These are phyloP conservation scores for Trichophyton benhamiae DNA, from an alignment of 2,329 filamentous ascomycete species.

Conservation along the genomic window DNA sequence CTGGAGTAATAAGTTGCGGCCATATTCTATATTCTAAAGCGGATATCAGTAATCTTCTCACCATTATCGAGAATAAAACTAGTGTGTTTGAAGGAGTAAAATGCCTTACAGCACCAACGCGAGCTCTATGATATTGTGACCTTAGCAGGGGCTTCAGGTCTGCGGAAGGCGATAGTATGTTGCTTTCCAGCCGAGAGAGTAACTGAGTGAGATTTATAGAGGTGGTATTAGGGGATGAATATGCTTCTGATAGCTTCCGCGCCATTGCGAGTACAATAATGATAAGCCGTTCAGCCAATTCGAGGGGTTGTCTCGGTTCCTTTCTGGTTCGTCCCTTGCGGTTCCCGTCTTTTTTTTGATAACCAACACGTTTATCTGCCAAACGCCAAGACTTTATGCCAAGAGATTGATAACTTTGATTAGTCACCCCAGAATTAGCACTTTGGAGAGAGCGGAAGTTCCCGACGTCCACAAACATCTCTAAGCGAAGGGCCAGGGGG, in stretches of 20 bases:
- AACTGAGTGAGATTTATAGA: conserved; percentile 32
- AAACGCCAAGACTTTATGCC: too few relatives aligned
- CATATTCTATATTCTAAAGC: conserved; percentile 35
- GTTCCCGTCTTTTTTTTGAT: neutral
- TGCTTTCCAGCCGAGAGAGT: conserved; percentile 32
- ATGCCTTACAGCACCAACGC: conserved; percentile 28
- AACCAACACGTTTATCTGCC: neutral
- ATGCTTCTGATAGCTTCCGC: conserved; percentile 9
- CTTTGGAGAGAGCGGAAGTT: too few relatives aligned
- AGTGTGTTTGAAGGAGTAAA: neutral
- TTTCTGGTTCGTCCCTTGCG: neutral
- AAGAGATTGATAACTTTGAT: too few relatives aligned
- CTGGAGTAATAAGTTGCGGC: conserved; percentile 29
- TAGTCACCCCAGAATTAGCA: too few relatives aligned
- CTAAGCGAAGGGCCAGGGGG: too few relatives aligned
- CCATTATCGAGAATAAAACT: neutral
- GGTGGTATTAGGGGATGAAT: conserved; percentile 20
- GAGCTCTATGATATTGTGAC: conserved; percentile 32
- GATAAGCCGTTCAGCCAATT: neutral
- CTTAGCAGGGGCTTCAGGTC: conserved; percentile 27
- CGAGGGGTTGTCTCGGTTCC: neutral
- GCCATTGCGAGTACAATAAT: conserved; percentile 8
- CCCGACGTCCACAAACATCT: too few relatives aligned
- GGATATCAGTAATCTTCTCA: neutral
- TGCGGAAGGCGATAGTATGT: conserved; percentile 29